Conservation (phyloP, 768 basidiomycete species). For the Crucibulum laeve region DNA sequence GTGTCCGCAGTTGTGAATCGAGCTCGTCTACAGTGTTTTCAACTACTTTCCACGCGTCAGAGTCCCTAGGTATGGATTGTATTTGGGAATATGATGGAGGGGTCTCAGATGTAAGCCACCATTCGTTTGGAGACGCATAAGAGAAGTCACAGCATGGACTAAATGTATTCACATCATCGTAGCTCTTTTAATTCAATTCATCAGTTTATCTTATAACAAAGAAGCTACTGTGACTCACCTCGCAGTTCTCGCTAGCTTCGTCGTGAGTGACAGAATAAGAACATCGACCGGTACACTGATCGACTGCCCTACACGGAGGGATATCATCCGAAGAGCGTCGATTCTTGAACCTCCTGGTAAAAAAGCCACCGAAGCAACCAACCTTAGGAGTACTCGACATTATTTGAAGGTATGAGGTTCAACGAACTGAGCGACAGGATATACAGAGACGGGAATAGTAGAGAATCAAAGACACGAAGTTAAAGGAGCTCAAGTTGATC, state of each 20-base stretch:
- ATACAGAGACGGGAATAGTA: background rate
- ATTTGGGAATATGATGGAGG: constrained; percentile 38
- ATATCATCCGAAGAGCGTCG: background rate
- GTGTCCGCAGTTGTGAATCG: constrained; percentile 46
- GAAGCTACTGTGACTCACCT: background rate
- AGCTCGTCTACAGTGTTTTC: constrained; percentile 49
- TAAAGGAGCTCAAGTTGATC: constrained; percentile 4
- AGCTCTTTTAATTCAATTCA: background rate
- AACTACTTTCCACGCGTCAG: constrained; percentile 48
- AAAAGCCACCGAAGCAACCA: constrained; percentile 33
- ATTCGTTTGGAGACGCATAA: constrained; percentile 19
- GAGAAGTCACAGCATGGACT: constrained; percentile 43
- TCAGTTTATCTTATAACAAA: constrained; percentile 7
- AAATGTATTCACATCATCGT: constrained; percentile 22
- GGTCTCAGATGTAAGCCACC: constrained; percentile 21
- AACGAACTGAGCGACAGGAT: background rate
- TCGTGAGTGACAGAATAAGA: background rate
- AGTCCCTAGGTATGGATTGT: constrained; percentile 10
- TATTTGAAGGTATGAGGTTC: background rate
- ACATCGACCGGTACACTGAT: no score
- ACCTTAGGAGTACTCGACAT: constrained; percentile 10
- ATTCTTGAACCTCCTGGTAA: constrained; percentile 8
- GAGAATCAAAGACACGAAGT: background rate
- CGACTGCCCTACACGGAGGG: no score
- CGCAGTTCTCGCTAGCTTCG: background rate